Base-by-base conservation (phyloP, 192 early-diverging fungal species). In the Gonapodya sp. region DNA sequence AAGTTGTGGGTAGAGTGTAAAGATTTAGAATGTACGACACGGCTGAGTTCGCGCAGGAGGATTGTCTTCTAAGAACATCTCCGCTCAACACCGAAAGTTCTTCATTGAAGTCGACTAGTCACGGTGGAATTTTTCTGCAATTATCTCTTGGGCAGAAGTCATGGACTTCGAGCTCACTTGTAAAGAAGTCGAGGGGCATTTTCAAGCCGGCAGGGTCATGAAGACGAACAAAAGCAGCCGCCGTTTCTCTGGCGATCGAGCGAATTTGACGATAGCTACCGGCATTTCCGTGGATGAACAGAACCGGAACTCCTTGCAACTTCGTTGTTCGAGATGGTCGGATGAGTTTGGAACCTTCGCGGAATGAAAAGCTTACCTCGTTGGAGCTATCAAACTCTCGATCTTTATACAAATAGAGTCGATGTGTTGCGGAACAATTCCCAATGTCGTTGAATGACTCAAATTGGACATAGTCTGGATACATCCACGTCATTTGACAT, bases 251-350 rank as follows among this genome's bases (percentile, higher is more conserved):
- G 1, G 94, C 96, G 30, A 99, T 87, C 24, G 94, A 95, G 32
- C 94, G 87, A 2, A 93, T 89, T 86, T 99, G 97, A 82, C 93
- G 94, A 80, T 93, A 93, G 81, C 94, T 96, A 24, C 97, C 97
- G 33, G 96, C 95, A 81, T 98, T 95, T 0, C 97, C 97, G 0
- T 95, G 97, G 36, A 99, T 91, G 87, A 99, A 99, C 16, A 99
- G 87, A 0, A 95, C 91, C 0, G 97, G 97, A 33, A 95, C 88
- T 36, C 95, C 92, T 30, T 84, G 88, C 32, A 92, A 91, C 85
- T 88, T 80, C 16, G n/a, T n/a, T n/a, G n/a, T n/a, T n/a, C n/a
- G n/a, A n/a, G n/a, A n/a, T n/a, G n/a, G n/a, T n/a, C n/a, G n/a
- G n/a, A n/a, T n/a, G n/a, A n/a, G n/a, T n/a, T n/a, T n/a, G n/a